Evolutionary conservation across 176 grass and related monocot species (phyloP).

Genomic region (Coix lacrymajobi): DNA sequence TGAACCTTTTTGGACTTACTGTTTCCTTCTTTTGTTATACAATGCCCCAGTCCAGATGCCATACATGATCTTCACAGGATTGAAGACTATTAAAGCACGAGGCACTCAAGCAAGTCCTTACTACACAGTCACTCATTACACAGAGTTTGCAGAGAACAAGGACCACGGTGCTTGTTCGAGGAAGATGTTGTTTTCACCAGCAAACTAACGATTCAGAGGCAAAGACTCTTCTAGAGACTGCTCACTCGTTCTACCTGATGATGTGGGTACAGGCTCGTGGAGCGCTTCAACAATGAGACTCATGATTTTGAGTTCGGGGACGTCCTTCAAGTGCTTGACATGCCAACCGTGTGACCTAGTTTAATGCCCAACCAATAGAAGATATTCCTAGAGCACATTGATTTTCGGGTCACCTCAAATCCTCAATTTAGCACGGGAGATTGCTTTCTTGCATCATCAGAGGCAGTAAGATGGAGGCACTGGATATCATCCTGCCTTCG

Average conservation of each 20-base stretch:
- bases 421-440: background rate
- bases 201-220: conserved; percentile 82
- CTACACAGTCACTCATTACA: conserved; percentile 73
- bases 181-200: conserved; percentile 93
- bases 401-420: background rate
- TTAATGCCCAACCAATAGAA: background rate
- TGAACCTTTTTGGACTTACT: background rate
- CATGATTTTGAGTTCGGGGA: conserved; percentile 84
- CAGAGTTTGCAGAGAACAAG: conserved; percentile 76
- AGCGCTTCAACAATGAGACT: conserved; percentile 88
- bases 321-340: conserved; percentile 77
- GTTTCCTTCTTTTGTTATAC: conserved; percentile 4
- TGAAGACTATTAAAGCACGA: conserved; percentile 96
- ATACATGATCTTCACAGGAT: conserved; percentile 91
- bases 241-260: conserved; percentile 90
- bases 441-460: background rate
- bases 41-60: conserved; percentile 67
- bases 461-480: background rate
- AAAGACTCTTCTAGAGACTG: conserved; percentile 66
- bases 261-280: conserved; percentile 73
- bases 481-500: background rate
- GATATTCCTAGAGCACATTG: background rate
- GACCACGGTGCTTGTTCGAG: conserved; percentile 73
- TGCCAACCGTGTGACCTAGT: conserved; percentile 65
- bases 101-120: conserved; percentile 94